Evolutionary conservation across 163 green algal genomes (phyloP), one percentile per base, ranked within the genome.

Genomic region (Scenedesmus sp.): DNA sequence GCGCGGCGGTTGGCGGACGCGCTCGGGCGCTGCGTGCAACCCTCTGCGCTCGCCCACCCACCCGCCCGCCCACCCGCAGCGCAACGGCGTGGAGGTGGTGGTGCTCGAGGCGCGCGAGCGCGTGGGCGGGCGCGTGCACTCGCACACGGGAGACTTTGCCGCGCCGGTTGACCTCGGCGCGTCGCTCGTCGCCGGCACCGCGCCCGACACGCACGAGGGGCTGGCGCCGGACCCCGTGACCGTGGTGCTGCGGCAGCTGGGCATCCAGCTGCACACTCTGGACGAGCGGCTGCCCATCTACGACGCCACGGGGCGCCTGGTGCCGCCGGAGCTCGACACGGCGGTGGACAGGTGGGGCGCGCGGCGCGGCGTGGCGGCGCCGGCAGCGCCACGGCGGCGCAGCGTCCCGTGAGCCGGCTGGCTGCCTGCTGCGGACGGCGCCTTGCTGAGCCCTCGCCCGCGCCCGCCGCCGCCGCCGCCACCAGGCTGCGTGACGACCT

Each of bases 81-180:
- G 82, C 29, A 81, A 89, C 63, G 87, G 89, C 4, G 80, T 89
- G 1, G 76, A 90, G 14, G 89, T 92, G 34, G 71, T 84, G 26
- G 91, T 98, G 58, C 82, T 98, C 54, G 94, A 97, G 83, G 94
- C 89, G 11, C 63, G 90, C 20, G 83, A 91, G 6, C 81, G 93
- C 4, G 86, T 94, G 28, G 93, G 93, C 24, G 92, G 93, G 3
- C 87, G 94, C 9, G 89, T 96, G 58, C 85, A 94, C 82, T 96
- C 91, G 1, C 83, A 92, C 66, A 42, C 28, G 0, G 78, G 70
- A 0, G 75, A 72, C 26, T 92, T 95, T 64, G 69, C 39, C 9
- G 80, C 75, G 0, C 87, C 89, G 0, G 86, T 97, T 0, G 94
- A 98, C 83, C 77, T 97, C 28, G 94, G 94, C 7, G 94, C 94